Base-by-base conservation (phyloP, 2,329 filamentous ascomycete genomes). In the Bipolaris bicolor region DNA sequence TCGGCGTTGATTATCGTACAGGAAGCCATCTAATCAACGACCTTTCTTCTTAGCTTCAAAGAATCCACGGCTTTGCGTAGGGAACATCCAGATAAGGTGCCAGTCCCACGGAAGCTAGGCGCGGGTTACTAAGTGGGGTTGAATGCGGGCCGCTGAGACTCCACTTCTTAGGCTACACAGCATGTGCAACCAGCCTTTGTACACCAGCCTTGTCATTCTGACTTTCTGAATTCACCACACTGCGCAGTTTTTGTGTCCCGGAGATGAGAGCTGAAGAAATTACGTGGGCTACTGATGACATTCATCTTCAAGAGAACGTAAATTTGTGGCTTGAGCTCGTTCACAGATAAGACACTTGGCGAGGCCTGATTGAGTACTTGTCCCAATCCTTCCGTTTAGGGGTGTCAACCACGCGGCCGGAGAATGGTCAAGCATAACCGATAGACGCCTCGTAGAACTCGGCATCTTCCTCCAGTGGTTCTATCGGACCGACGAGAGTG, bases 401-500 rank as follows among this genome's bases (percentile, higher is more conserved):
- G 7, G 10, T 13, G 10, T 15, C 15, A n/a, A 18, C 22, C 20
- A 26, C 22, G 15, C 40, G 20, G 22, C 22, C 5, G 18, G 13
- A 26, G 11, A 15, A 15, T 43, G 20, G 13, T 26, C 20, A 7
- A 24, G 7, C 2, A 26, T 43, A 13, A 22, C 29, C 29, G 10
- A 31, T 13, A 31, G 29, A 31, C 29, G 29, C 29, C 29, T 31
- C 29, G 10, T 31, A 5, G 29, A 13, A 13, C n/a, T 7, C 15
- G 16, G 26, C 15, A 49, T 13, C 13, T 9, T 3, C 3, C 0
- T 26, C n/a, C 1, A 48, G 33, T 37, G 33, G 15, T 49, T 49
- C 39, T 37, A 50, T 45, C 52, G 46, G 39, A 10, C 46, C 52
- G 46, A 43, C 40, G 16, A 16, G 34, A 0, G 48, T n/a, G 11